A percentile compares a stretch with the other conserved stretches of the same genome.
These are phyloP conservation scores for Backusella tarrabulga DNA, from an alignment of 192 early-diverging fungal species.

Conservation along the genomic window DNA sequence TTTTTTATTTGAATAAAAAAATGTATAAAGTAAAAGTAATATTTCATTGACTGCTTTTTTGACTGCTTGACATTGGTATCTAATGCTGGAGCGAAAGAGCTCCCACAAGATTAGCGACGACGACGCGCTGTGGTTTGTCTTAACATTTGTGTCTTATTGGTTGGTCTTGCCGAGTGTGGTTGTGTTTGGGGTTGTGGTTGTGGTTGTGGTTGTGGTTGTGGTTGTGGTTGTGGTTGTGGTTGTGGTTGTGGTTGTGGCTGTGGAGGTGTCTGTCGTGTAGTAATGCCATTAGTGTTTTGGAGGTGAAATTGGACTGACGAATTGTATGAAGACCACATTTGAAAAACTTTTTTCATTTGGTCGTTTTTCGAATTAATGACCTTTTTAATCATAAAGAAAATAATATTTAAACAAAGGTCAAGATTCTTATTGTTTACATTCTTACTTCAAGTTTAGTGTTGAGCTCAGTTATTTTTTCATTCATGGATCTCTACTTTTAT, in stretches of 20 bases:
- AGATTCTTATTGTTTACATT: neutral
- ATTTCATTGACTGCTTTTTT: neutral
- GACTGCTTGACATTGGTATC: neutral
- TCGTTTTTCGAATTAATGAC: constrained; percentile 38
- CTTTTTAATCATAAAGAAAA: constrained; percentile 10
- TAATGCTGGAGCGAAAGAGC: no score
- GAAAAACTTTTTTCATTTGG: constrained; percentile 28
- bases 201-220: neutral
- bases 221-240: neutral
- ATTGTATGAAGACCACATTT: constrained; percentile 42
- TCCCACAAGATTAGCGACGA: neutral
- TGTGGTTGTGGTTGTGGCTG: neutral
- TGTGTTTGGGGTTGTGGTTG: neutral
- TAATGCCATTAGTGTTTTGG: constrained; percentile 13
- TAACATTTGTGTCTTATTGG: neutral
- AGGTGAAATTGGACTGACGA: constrained; percentile 38
- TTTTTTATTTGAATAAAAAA: neutral
- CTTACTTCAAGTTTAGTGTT: constrained; percentile 37
- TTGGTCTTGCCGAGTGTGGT: neutral
- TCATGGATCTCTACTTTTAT: constrained; percentile 33
- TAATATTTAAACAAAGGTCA: neutral
- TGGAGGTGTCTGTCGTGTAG: neutral
- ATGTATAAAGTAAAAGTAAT: neutral
- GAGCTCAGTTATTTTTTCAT: constrained; percentile 33
- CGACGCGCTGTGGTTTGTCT: neutral